Base-by-base conservation (phyloP, 176 grass and related monocot species). In the Aegilops speltoides region DNA sequence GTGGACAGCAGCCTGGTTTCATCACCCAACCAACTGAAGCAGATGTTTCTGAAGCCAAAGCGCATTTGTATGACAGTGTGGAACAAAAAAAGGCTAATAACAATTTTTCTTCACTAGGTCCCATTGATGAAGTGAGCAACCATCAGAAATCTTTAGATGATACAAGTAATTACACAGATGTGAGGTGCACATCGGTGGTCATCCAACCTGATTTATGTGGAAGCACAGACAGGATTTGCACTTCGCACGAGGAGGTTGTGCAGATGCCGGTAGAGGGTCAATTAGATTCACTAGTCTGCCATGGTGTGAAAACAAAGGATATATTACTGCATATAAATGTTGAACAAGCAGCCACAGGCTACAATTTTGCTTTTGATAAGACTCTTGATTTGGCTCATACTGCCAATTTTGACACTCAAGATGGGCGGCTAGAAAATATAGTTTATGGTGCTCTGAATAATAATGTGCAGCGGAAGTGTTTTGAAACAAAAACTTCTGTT, bases 381-480 rank as follows among this genome's bases (percentile, higher is more conserved):
- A 52, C 37, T 62, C 17, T 52, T 88, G 85, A 81, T 50, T 88
- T 76, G 60, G 85, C 22, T 80, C 60, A 24, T 43, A 32, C 68
- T 52, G 38, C 25, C 61, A 91, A 84, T 85, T 88, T 80, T 84
- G 48, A 50, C 56, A 31, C 68, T 32, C 85, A 77, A 84, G 89
- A 91, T 81, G 89, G 89, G 48, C 72, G 48, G 46, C 77, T 91
- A 20, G 89, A 91, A 76, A 91, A 70, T 85, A 91, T 91, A 88
- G 85, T 91, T 76, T 91, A 81, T 91, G 89, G 87, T 85, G 89
- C 64, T 84, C 28, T 91, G 52, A 88, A 85, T 81, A 91, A 81
- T 88, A 82, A 77, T 77, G 77, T 36, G 34, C 81, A 88, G 63
- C 68, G 77, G 70, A 91, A 46, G 68, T 52, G 25, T 29, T 80